phyloP scores from a whole-genome alignment of 2,329 filamentous ascomycete species.

The Trichoderma atroviride region DNA sequence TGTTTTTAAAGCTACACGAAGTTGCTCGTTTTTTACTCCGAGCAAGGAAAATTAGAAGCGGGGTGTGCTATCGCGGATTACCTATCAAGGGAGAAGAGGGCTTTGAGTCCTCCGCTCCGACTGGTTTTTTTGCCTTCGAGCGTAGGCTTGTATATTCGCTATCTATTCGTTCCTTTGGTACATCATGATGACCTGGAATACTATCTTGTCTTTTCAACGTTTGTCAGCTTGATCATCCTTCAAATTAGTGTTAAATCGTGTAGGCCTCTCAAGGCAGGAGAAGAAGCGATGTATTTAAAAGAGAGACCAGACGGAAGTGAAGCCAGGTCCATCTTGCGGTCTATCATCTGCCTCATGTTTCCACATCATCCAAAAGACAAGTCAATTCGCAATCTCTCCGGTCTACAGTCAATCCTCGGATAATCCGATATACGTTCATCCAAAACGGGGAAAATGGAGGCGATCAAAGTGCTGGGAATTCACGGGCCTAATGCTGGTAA shows the following conservation, averaged over 20 bases:
- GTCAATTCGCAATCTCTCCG: not conserved
- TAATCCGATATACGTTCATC: not conserved
- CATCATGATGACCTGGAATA: not conserved
- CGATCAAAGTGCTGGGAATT: slow-evolving; percentile 8
- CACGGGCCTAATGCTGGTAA: slow-evolving; percentile 39
- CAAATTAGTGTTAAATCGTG: not conserved
- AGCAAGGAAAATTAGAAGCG: not conserved
- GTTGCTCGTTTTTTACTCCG: not conserved
- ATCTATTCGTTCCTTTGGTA: not conserved
- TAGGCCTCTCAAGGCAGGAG: not conserved
- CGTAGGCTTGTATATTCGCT: not conserved
- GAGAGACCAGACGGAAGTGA: not conserved
- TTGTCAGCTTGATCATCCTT: not conserved
- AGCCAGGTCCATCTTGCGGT: not conserved
- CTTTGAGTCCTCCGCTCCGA: slow-evolving; percentile 13
- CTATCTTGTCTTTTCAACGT: not conserved
- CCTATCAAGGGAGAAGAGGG: not conserved
- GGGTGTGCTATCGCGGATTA: not conserved
- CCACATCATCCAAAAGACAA: not conserved
- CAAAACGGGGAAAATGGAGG: not conserved
- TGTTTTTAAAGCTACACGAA: not conserved
- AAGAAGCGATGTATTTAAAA: not conserved
- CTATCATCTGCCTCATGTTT: not conserved
- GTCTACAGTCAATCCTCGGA: not conserved
- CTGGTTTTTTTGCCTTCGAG: not conserved